Conservation (phyloP, 257 asterid species). For the Nicotiana otophora region DNA sequence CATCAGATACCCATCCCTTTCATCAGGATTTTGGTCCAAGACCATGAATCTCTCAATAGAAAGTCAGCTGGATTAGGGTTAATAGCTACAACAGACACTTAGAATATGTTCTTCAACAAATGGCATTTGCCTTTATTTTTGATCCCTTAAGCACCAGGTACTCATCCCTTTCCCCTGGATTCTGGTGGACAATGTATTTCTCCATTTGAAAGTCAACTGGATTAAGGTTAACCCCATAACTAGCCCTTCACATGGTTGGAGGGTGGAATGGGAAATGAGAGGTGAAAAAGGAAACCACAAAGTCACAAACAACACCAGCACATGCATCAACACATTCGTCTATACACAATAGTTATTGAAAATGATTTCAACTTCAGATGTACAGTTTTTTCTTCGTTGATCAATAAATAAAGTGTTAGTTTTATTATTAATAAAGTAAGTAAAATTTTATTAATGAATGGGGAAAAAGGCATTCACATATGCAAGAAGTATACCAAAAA, state of each 20-base stretch:
- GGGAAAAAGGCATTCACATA: too few relatives aligned
- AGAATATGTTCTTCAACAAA: neutral
- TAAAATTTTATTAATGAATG: too few relatives aligned
- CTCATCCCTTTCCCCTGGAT: neutral
- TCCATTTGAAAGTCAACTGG: neutral
- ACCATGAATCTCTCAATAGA: neutral
- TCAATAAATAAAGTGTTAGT: neutral
- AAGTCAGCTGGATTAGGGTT: neutral
- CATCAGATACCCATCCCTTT: constrained; percentile 3
- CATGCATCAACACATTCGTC: neutral
- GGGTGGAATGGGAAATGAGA: neutral
- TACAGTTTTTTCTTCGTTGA: neutral
- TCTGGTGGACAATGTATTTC: neutral
- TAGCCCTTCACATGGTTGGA: neutral
- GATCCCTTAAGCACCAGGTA: neutral
- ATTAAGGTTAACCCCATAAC: neutral
- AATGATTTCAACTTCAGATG: neutral
- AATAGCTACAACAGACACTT: neutral
- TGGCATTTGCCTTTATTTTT: neutral
- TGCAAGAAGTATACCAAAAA: too few relatives aligned
- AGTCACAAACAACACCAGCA: neutral
- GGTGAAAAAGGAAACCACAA: neutral
- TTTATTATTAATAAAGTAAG: too few relatives aligned
- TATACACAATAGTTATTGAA: neutral
- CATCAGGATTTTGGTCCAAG: neutral